phyloP scores from a whole-genome alignment of 148 eudicot genomes.

The Rhododendron molle region DNA sequence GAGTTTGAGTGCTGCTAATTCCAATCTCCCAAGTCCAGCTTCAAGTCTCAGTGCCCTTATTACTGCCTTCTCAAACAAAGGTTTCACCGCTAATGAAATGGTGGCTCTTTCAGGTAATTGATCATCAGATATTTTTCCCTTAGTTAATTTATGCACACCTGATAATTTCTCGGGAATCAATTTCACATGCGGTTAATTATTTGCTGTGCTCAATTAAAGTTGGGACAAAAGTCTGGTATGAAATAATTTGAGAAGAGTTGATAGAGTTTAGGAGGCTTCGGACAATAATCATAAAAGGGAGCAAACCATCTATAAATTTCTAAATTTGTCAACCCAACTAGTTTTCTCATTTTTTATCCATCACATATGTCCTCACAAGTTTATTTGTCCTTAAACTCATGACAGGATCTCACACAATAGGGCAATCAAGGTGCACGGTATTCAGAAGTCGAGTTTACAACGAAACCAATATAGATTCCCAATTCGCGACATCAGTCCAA shows the following conservation, averaged over 20 bases:
- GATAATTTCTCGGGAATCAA: neutral
- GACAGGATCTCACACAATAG: slow-evolving; percentile 12
- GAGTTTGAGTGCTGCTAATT: slow-evolving; percentile 34
- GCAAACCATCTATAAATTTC: neutral
- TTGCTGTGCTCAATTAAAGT: neutral
- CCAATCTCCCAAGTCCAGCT: neutral
- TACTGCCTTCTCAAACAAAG: slow-evolving; percentile 47
- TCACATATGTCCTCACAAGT: neutral
- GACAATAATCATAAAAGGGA: too few species aligned
- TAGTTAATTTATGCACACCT: neutral
- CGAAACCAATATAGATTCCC: too few species aligned
- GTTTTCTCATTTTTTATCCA: neutral
- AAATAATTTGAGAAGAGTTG: too few species aligned
- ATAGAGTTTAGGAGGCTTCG: too few species aligned
- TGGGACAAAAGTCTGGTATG: too few species aligned
- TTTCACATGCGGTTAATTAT: too few species aligned
- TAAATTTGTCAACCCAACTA: neutral
- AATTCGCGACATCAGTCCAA: slow-evolving; percentile 29
- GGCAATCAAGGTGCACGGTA: slow-evolving; percentile 47
- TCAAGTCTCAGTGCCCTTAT: slow-evolving; percentile 31
- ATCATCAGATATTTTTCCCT: neutral
- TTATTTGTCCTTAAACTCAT: neutral
- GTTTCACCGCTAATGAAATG: slow-evolving; percentile 26
- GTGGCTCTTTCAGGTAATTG: neutral
- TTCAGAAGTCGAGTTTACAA: too few species aligned